Conservation (phyloP, 441 rosid species). For the Omphalea diandra region DNA sequence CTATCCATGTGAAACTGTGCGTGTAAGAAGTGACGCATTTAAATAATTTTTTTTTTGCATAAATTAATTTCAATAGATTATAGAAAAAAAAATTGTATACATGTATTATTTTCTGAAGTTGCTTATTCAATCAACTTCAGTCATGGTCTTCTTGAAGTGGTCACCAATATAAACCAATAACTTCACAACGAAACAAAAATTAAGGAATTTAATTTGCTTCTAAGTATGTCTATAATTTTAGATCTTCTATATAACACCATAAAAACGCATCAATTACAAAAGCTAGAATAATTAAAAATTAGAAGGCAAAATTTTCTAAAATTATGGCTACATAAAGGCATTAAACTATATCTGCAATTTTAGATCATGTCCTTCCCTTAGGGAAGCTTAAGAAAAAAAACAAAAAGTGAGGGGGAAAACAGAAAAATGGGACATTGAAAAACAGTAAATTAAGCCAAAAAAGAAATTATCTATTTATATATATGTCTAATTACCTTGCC, state of each 20-base stretch:
- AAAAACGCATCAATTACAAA: too few relatives aligned
- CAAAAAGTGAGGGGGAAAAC: background rate
- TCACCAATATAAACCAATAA: background rate
- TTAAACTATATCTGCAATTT: slow-evolving; percentile 14
- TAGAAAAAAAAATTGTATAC: too few relatives aligned
- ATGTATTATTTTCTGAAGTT: too few relatives aligned
- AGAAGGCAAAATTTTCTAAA: background rate
- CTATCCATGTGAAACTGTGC: background rate
- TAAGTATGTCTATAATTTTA: too few relatives aligned
- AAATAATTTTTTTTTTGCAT: too few relatives aligned
- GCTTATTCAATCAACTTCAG: background rate
- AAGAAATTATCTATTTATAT: background rate
- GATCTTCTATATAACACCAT: too few relatives aligned
- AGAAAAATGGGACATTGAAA: slow-evolving; percentile 3
- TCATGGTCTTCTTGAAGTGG: background rate
- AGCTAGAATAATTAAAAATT: background rate
- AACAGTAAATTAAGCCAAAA: slow-evolving; percentile 13
- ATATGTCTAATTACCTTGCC: slow-evolving; percentile 59
- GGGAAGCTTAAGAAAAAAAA: slow-evolving; percentile 30
- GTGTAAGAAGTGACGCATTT: too few relatives aligned
- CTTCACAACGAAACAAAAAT: too few relatives aligned
- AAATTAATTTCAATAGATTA: too few relatives aligned
- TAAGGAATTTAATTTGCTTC: background rate
- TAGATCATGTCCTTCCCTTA: slow-evolving; percentile 44
- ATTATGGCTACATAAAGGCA: slow-evolving; percentile 17